Percentiles rank a stretch among this genome's conserved stretches.
phyloP scores from a whole-genome alignment of 495 filamentous ascomycete genomes.

The Xylaria nigripes region DNA sequence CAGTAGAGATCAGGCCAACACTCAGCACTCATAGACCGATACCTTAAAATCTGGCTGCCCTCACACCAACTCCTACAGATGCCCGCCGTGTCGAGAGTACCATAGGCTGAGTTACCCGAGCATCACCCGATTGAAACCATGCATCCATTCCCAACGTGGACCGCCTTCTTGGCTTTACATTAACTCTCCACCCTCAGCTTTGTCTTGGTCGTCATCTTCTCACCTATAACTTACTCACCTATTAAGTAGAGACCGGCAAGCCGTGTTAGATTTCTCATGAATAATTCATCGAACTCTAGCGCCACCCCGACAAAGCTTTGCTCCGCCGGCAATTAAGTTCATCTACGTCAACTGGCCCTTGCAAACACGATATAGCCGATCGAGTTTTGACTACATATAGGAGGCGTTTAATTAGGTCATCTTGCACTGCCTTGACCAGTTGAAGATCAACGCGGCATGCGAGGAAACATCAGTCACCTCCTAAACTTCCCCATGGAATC shows the following conservation, averaged over 20 bases:
- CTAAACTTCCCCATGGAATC: slow-evolving; percentile 14
- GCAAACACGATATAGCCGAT: slow-evolving; percentile 20
- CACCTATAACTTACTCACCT: neutral
- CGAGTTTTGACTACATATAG: slow-evolving; percentile 13
- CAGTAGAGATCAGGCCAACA: too few species aligned
- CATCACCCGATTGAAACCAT: slow-evolving; percentile 2
- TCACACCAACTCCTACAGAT: too few species aligned
- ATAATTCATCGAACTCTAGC: neutral
- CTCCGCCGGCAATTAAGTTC: slow-evolving; percentile 16
- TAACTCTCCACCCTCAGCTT: neutral
- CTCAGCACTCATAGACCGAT: too few species aligned
- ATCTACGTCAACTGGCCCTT: slow-evolving; percentile 15
- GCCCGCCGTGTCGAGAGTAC: too few species aligned
- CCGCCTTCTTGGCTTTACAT: neutral
- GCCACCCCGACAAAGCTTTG: slow-evolving; percentile 9
- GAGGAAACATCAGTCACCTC: slow-evolving; percentile 19
- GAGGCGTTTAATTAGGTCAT: slow-evolving; percentile 19
- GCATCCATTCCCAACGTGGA: slow-evolving; percentile 1
- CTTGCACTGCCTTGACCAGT: slow-evolving; percentile 6
- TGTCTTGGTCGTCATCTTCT: neutral
- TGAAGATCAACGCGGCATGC: slow-evolving; percentile 15
- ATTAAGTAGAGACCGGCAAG: neutral
- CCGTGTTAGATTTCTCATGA: neutral
- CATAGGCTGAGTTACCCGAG: neutral
- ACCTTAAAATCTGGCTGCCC: too few species aligned